Evolutionary conservation across 805 yeast species (phyloP).

Genomic region (Teunomyces cretensis): DNA sequence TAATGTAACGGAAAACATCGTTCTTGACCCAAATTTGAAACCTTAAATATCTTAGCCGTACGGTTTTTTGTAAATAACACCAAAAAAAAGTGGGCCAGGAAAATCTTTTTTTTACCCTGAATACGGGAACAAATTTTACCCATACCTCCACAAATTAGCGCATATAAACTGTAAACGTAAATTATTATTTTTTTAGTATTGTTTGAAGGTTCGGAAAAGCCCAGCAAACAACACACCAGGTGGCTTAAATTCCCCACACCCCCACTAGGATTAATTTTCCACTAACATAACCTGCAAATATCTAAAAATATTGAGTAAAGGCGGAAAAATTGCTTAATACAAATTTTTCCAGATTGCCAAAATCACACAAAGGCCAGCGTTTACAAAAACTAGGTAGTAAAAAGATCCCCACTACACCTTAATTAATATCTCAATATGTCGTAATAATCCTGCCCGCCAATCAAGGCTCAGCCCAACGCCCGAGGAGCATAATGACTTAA

Average conservation of each 20-base stretch:
- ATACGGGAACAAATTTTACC: background rate
- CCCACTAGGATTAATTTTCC: background rate
- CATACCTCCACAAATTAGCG: slow-evolving; percentile 2
- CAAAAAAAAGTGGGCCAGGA: background rate
- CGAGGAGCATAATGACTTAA: too few relatives aligned
- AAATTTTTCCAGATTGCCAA: too few relatives aligned
- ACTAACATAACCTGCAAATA: background rate
- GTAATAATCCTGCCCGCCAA: too few relatives aligned
- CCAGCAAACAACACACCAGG: background rate
- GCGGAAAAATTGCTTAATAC: background rate
- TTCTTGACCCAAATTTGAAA: too few relatives aligned
- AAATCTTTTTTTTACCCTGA: background rate
- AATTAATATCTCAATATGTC: too few relatives aligned
- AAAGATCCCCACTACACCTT: too few relatives aligned
- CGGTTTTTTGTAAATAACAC: background rate
- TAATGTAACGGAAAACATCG: too few relatives aligned
- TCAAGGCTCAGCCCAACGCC: too few relatives aligned
- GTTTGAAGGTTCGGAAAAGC: background rate
- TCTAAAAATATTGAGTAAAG: background rate
- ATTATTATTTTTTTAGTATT: background rate
- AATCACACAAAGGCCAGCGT: too few relatives aligned
- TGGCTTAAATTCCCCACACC: background rate
- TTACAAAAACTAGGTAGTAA: too few relatives aligned
- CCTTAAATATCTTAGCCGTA: too few relatives aligned
- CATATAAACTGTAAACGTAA: background rate